phyloP scores from a whole-genome alignment of 2,329 filamentous ascomycete species.

The Cryphonectria parasitica region DNA sequence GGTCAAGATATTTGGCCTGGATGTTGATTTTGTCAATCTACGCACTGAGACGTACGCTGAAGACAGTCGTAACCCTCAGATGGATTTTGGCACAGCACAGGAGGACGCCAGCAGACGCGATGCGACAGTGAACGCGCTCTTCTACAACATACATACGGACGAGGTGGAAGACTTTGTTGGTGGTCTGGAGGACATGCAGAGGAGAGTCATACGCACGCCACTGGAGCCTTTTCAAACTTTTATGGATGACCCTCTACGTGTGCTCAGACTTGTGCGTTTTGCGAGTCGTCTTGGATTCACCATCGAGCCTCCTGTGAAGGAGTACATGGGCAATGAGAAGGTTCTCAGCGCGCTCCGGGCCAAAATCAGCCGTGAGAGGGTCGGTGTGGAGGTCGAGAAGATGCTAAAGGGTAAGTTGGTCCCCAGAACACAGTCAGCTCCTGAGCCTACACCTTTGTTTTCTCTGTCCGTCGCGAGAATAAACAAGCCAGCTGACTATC shows the following conservation, averaged over 20 bases:
- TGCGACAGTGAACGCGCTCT: slow-evolving; percentile 92
- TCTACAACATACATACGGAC: slow-evolving; percentile 86
- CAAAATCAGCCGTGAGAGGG: slow-evolving; percentile 91
- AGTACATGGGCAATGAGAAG: slow-evolving; percentile 76
- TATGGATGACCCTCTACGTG: slow-evolving; percentile 87
- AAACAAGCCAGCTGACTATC: slow-evolving; percentile 8
- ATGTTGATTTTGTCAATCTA: slow-evolving; percentile 93
- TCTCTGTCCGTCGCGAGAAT: not conserved
- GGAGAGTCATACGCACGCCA: slow-evolving; percentile 79
- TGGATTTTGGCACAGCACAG: slow-evolving; percentile 90
- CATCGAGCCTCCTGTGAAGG: slow-evolving; percentile 71
- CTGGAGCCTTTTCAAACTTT: slow-evolving; percentile 90
- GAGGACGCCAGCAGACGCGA: slow-evolving; percentile 90
- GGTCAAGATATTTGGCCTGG: slow-evolving; percentile 80
- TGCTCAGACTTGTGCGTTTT: slow-evolving; percentile 86
- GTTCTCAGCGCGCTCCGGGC: slow-evolving; percentile 78
- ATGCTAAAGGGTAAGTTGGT: slow-evolving; percentile 71
- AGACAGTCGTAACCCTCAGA: slow-evolving; percentile 86
- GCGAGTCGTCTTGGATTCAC: slow-evolving; percentile 80
- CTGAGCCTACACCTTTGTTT: too few relatives aligned
- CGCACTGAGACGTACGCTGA: slow-evolving; percentile 88
- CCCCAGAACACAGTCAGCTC: not conserved
- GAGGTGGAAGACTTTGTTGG: slow-evolving; percentile 84
- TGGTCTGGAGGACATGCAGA: slow-evolving; percentile 75
- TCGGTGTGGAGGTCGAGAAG: slow-evolving; percentile 87